phyloP scores from a whole-genome alignment of 495 filamentous ascomycete genomes.

The Lasiosphaeria hispida region DNA sequence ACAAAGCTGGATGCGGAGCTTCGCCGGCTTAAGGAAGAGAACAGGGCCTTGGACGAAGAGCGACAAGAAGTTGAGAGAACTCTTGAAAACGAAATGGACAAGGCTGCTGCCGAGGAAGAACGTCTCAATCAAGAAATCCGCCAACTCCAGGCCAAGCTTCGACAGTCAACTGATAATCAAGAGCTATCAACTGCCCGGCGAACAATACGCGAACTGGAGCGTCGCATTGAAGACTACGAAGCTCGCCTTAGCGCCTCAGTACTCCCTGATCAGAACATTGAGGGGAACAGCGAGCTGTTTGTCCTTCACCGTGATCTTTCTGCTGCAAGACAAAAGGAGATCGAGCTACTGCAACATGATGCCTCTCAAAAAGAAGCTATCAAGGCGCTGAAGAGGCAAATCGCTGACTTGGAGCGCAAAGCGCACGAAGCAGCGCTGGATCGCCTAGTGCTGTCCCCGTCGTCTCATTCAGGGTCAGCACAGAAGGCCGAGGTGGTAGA shows the following conservation, averaged over 20 bases:
- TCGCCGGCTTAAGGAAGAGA: conserved; percentile 57
- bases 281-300: conserved; percentile 55
- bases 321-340: conserved; percentile 61
- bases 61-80: conserved; percentile 55
- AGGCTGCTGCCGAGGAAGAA: conserved; percentile 55
- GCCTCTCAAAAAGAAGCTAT: conserved; percentile 55
- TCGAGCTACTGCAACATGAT: conserved; percentile 61
- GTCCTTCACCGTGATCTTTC: conserved; percentile 59
- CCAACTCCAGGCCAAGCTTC: conserved; percentile 49
- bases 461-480: conserved; percentile 43
- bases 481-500: conserved; percentile 61
- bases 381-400: conserved; percentile 47
- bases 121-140: conserved; percentile 58
- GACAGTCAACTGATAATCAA: conserved; percentile 47
- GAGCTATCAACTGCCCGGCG: conserved; percentile 45
- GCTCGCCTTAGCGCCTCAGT: conserved; percentile 43
- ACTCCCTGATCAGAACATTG: conserved; percentile 53
- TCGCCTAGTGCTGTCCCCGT: conserved; percentile 34
- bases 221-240: conserved; percentile 58
- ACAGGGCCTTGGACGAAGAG: conserved; percentile 47
- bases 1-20: conserved; percentile 60
- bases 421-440: conserved; percentile 44
- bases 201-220: conserved; percentile 59
- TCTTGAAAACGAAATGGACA: conserved; percentile 55
- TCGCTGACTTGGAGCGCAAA: conserved; percentile 48